These are phyloP conservation scores for Beauveria bassiana DNA, from an alignment of 2,329 filamentous ascomycete species.

Conservation along the genomic window DNA sequence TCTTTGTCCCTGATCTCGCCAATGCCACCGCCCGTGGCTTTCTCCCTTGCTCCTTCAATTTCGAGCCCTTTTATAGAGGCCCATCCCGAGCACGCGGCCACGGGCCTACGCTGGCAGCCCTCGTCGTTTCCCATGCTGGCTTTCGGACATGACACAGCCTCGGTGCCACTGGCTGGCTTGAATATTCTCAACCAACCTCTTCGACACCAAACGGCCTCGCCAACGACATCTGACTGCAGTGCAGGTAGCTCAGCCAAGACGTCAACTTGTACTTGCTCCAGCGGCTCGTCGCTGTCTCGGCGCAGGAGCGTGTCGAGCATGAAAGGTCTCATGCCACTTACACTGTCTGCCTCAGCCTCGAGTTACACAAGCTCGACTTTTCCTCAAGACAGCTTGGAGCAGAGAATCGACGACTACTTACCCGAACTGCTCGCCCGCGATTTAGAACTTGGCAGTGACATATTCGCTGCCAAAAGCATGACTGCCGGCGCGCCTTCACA, in stretches of 20 bases:
- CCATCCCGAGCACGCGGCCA: background rate
- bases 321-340: conserved; percentile 31
- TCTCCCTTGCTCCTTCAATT: background rate
- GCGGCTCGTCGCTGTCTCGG: conserved; percentile 16
- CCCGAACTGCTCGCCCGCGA: conserved; percentile 50
- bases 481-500: conserved; percentile 41
- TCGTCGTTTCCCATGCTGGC: conserved; percentile 9
- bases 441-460: conserved; percentile 38
- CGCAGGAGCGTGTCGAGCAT: conserved; percentile 32
- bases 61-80: conserved; percentile 5
- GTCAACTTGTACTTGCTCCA: background rate
- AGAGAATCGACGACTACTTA: conserved; percentile 35
- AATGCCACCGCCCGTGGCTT: background rate
- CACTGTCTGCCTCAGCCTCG: conserved; percentile 23
- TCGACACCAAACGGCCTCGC: background rate
- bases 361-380: conserved; percentile 17
- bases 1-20: background rate
- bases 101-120: background rate
- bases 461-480: conserved; percentile 45
- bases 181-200: conserved; percentile 1
- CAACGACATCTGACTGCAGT: background rate
- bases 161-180: conserved; percentile 8
- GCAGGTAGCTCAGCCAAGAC: conserved; percentile 11
- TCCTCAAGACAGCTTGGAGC: conserved; percentile 22
- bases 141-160: conserved; percentile 7